phyloP scores from a whole-genome alignment of 371 early-diverging fungal species.

The Choanephora cucurbitarum region DNA sequence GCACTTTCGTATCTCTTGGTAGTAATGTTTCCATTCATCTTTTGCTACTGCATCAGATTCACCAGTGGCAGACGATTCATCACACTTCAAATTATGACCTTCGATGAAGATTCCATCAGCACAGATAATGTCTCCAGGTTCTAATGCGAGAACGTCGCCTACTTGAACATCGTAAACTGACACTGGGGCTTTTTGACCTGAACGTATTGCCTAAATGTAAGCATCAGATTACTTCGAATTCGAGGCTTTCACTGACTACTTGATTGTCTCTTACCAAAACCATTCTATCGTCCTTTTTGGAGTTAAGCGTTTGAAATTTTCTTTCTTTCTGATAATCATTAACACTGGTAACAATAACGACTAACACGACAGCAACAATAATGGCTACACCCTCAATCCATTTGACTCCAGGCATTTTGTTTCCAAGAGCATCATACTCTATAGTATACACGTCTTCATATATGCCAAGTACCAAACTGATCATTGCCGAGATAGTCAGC shows the following conservation, averaged over 20 bases:
- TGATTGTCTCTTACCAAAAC: constrained; percentile 49
- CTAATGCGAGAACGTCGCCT: constrained; percentile 87
- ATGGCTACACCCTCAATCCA: constrained; percentile 78
- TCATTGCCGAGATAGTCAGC: constrained; percentile 76
- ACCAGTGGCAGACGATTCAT: constrained; percentile 92
- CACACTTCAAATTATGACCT: constrained; percentile 84
- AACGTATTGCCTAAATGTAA: constrained; percentile 65
- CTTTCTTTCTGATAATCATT: constrained; percentile 83
- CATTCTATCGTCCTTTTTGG: constrained; percentile 73
- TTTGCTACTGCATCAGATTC: constrained; percentile 84
- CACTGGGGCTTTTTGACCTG: constrained; percentile 69
- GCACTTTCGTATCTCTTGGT: background rate
- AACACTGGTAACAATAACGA: constrained; percentile 71
- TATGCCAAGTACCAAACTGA: constrained; percentile 81
- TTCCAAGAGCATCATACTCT: constrained; percentile 25
- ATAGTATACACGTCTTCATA: constrained; percentile 65
- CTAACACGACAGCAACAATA: constrained; percentile 71
- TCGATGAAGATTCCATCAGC: constrained; percentile 87
- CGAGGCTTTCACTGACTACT: background rate
- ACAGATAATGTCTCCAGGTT: constrained; percentile 92
- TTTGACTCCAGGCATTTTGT: constrained; percentile 41
- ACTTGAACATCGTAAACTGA: constrained; percentile 87
- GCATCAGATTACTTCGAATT: background rate
- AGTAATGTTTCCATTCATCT: constrained; percentile 38
- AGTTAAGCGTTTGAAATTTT: constrained; percentile 75